Evolutionary conservation across 768 basidiomycete species (phyloP), one percentile per base, ranked within the genome.

Genomic region (Hydnum rufescens): DNA sequence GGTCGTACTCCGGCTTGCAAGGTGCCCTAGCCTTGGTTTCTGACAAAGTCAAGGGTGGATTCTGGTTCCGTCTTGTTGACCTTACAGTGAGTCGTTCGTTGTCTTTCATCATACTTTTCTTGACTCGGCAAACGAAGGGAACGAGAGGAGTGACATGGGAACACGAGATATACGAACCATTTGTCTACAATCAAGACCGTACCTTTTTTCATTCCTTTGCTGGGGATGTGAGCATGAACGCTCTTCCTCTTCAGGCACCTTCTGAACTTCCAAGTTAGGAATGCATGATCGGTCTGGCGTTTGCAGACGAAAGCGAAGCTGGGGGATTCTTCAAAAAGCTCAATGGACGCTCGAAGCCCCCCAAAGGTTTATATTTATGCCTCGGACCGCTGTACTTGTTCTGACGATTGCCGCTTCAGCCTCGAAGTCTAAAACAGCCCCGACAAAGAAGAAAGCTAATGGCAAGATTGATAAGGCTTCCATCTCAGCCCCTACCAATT

Each of bases 131-230:
- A 16, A 8, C 8, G 18, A 66, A 71, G 57, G 85, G 88, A 19
- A 86, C 85, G 3, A 68, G 88, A 51, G 89, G 88, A 3, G 74
- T 90, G 22, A 76, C 89, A 42, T 99, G 93, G 93, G 78, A 88
- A 54, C 86, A 95, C 58, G 89, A 93, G 63, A 65, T 96, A 3
- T 93, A 89, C 59, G 71, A 81, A 25, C 78, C 77, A 30, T 74
- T 93, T 57, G 76, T 83, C 53, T 87, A 88, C 62, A 68, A 75
- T 60, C 73, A 82, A 60, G 93, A 97, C 62, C 71, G 89, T 55
- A 73, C 81, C 2, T 92, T 80, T 74, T 95, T 97, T 61, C 86
- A 93, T 67, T 80, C 88, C 1, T 96, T 95, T 64, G 71, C 80
- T 2, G 82, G 86, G 50, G 92, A 99, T 68, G 92, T 93, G 61